Base-by-base conservation (phyloP, 2,329 filamentous ascomycete species). In the Chaetomium globosum region DNA sequence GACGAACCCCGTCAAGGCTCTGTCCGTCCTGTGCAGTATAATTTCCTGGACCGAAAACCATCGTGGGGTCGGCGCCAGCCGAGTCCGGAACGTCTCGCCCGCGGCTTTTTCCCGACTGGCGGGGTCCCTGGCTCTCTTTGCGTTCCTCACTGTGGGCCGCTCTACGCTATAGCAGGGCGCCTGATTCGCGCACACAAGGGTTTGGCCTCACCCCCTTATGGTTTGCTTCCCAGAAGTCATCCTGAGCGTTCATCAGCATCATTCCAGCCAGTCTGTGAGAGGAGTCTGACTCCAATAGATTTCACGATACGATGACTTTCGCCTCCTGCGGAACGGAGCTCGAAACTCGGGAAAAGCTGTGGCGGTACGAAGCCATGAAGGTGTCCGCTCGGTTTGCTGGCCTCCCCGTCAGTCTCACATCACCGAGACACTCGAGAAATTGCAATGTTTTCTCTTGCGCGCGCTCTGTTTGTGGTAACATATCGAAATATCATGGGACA, bases 131-230 rank as follows among this genome's bases (percentile, higher is more conserved):
- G 36, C 30, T 16, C 21, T 48, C 28, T 33, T 31, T 55, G 36
- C 16, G 23, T 12, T 53, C 10, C 36, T 46, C 7, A 21, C 39
- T 56, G 69, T 69, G 71, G 70, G 65, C 51, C 68, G 28, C 23
- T 48, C 67, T 74, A n/a, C 72, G 72, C 72, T 74, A n/a, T 74
- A 74, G 52, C 36, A 36, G 49, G 13, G 12, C 67, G 52, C 59
- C 68, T 74, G 71, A 74, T 74, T 74, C 70, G 72, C 39, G 55
- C 61, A 64, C 26, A 48, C 33, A 59, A 59, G 52, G 63, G 59
- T 30, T 53, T 59, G 57, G 21, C 59, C 59, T 31, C 39, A n/a
- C 51, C 60, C 58, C 60, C 49, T 58, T 6, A n/a, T 48, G 59
- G 31, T 60, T 39, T 54, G 57, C 53, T 39, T 43, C 31, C 53